Evolutionary conservation across 768 basidiomycete species (phyloP).

Genomic region (Mycena galericulata): DNA sequence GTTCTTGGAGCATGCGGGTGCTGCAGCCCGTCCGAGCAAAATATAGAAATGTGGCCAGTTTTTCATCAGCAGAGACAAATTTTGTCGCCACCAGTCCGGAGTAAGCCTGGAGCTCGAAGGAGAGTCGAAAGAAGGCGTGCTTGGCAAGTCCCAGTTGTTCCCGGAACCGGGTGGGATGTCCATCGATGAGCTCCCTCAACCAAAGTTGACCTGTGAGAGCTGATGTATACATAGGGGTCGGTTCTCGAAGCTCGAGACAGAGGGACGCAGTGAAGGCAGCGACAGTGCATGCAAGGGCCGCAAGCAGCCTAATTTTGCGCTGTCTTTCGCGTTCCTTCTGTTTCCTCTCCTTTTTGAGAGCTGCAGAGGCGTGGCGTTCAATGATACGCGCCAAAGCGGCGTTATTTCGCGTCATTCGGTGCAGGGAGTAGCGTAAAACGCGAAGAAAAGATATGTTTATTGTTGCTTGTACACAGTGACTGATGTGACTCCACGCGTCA

Average conservation of each 20-base stretch:
- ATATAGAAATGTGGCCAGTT: conserved; percentile 45
- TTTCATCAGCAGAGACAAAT: too few relatives aligned
- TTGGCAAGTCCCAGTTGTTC: not conserved
- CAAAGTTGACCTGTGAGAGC: not conserved
- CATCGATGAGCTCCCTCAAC: not conserved
- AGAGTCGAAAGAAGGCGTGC: too few relatives aligned
- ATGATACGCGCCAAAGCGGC: not conserved
- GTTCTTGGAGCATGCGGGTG: conserved; percentile 30
- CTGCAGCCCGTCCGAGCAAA: conserved; percentile 33
- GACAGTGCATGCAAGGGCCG: not conserved
- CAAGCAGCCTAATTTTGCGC: not conserved
- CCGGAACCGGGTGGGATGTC: not conserved
- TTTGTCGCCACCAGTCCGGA: not conserved
- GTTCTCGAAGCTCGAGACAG: not conserved
- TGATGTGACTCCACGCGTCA: not conserved
- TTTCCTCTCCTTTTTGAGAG: not conserved
- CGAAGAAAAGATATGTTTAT: not conserved
- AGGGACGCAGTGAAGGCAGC: not conserved
- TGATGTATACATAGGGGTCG: not conserved
- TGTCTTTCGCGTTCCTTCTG: not conserved
- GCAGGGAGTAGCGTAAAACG: not conserved
- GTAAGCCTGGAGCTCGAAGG: too few relatives aligned
- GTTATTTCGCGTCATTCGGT: not conserved
- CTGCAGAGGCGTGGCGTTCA: not conserved
- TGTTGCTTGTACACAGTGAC: not conserved